Percentiles rank a stretch among this genome's conserved stretches.
phyloP scores from a whole-genome alignment of 2,329 filamentous ascomycete species.

The Trichophyton simii region DNA sequence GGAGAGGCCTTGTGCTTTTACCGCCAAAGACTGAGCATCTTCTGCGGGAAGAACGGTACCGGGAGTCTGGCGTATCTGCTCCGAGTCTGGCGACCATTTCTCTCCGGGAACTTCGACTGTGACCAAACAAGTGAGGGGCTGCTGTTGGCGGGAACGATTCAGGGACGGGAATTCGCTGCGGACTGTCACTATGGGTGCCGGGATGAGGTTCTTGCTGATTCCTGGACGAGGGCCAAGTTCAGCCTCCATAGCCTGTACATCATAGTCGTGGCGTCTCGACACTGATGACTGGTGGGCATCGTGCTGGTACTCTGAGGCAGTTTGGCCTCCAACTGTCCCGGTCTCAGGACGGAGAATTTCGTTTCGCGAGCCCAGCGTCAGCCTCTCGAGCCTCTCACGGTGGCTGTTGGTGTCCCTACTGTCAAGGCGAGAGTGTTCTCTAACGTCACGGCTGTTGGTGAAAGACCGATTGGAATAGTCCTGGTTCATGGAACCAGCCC shows the following conservation, averaged over 20 bases:
- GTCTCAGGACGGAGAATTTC: slow-evolving; percentile 67
- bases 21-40: slow-evolving; percentile 42
- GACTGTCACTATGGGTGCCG: slow-evolving; percentile 80
- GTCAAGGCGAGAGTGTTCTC: slow-evolving; percentile 26
- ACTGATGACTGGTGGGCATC: slow-evolving; percentile 35
- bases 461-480: slow-evolving; percentile 15
- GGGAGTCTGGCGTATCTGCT: slow-evolving; percentile 53
- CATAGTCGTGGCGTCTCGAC: slow-evolving; percentile 76
- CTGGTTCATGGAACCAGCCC: slow-evolving; percentile 23
- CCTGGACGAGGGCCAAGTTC: slow-evolving; percentile 57
- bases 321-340: slow-evolving; percentile 57
- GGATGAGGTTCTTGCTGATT: slow-evolving; percentile 71
- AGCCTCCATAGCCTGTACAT: slow-evolving; percentile 91
- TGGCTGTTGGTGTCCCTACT: slow-evolving; percentile 31
- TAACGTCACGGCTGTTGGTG: slow-evolving; percentile 18
- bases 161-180: slow-evolving; percentile 95
- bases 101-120: slow-evolving; percentile 88
- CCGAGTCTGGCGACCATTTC: slow-evolving; percentile 76
- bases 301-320: slow-evolving; percentile 67
- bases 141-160: slow-evolving; percentile 81
- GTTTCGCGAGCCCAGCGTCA: slow-evolving; percentile 28
- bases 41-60: slow-evolving; percentile 36
- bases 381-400: slow-evolving; percentile 35
- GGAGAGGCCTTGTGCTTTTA: slow-evolving; percentile 20
- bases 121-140: slow-evolving; percentile 84